Evolutionary conservation across 768 basidiomycete genomes (phyloP), one percentile per base, ranked within the genome.

Genomic region (Hericium coralloides): DNA sequence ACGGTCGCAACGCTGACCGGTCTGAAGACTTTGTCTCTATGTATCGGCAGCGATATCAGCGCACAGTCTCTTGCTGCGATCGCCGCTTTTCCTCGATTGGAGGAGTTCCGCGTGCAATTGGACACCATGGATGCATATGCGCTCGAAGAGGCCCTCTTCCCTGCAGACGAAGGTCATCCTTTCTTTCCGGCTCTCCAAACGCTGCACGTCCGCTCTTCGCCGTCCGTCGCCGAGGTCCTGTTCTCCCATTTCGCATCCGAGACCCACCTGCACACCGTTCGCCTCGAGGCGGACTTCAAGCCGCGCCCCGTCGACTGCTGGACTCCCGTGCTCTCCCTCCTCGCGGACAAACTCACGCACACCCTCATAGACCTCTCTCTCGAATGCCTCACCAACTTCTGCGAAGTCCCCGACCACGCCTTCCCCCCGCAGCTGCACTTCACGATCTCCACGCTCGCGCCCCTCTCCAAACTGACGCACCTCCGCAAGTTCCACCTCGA

Each of bases 401-500:
- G 62, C 60, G 62, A 63, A 43, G 55, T 47, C 12, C 50, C 58
- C 20, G 60, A 63, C 55, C 55, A 58, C 53, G 36, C 57, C 15
- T 38, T 55, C 36, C 62, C 60, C 1, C 62, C 62, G 12, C 58
- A 63, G 36, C 60, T 63, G 47, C 57, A 63, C 58, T 61, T 67
- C 59, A 59, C 65, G 12, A 53, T 67, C 45, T 50, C 60, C 18
- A 57, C 65, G 22, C 63, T 70, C 38, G 57, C 57, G 20, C 67
- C 68, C 1, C 67, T 70, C 49, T 58, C 63, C 12, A 55, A 59
- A 20, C 63, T 69, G 55, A 39, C 62, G 52, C 53, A 58, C 23
- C 63, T 70, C 26, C 64, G 60, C 38, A 59, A 59, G 49, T 63
- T 69, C 60, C 57, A 56, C 2, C 61, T 69, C 55, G 63, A 63